Percentiles rank a stretch among this genome's conserved stretches.
These are phyloP conservation scores for Globisporangium iwayamae DNA, from an alignment of 352 stramenopile genomes.

Conservation along the genomic window DNA sequence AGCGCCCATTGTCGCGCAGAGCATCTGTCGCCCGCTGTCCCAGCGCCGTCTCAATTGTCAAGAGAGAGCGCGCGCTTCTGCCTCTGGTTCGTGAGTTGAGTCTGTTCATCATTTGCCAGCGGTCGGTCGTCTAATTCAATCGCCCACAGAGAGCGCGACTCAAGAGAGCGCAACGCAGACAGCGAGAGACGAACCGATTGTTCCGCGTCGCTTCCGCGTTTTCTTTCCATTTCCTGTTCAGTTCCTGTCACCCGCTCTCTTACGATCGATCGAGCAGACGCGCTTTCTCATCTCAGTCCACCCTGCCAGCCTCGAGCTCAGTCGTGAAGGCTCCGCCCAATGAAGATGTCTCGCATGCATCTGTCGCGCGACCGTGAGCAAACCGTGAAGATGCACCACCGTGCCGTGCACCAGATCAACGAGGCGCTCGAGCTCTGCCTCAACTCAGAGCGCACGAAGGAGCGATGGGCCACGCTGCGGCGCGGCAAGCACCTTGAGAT, in stretches of 20 bases:
- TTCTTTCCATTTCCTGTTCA: slow-evolving; percentile 7
- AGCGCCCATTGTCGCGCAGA: slow-evolving; percentile 1
- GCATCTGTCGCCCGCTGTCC: neutral
- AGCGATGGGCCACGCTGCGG: slow-evolving; percentile 51
- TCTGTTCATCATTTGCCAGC: slow-evolving; percentile 1
- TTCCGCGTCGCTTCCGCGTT: slow-evolving; percentile 5
- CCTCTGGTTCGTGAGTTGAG: neutral
- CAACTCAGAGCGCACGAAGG: slow-evolving; percentile 46
- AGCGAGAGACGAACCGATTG: neutral
- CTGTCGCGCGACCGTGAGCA: slow-evolving; percentile 49
- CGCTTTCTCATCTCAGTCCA: neutral
- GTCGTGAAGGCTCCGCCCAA: slow-evolving; percentile 1
- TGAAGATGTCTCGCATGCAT: slow-evolving; percentile 30
- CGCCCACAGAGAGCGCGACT: neutral
- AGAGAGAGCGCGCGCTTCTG: neutral
- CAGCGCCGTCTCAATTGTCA: neutral
- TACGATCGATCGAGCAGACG: neutral
- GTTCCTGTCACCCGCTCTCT: slow-evolving; percentile 6
- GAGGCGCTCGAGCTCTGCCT: slow-evolving; percentile 51
- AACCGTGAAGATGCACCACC: slow-evolving; percentile 53
- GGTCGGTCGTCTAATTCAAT: neutral
- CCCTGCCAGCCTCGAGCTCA: neutral
- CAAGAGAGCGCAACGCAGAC: neutral
- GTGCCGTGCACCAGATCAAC: slow-evolving; percentile 59
- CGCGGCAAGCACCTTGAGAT: slow-evolving; percentile 50